These are phyloP conservation scores for Chaetoscypha palmicola DNA, from an alignment of 2,329 filamentous ascomycete species.

Conservation along the genomic window DNA sequence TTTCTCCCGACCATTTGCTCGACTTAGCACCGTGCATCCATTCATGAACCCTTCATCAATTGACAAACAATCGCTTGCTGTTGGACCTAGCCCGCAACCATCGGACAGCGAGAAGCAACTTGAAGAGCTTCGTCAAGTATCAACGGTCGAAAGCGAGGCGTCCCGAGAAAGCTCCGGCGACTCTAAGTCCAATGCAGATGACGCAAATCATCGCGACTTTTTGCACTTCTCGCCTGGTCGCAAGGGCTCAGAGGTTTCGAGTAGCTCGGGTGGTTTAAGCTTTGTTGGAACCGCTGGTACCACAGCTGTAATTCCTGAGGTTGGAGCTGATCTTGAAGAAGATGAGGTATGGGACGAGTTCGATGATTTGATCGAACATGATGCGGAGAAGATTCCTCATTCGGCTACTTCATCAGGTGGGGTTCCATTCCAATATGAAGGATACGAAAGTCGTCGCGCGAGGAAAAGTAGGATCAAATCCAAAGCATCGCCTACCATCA, in stretches of 20 bases:
- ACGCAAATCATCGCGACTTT: constrained; percentile 49
- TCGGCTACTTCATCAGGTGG: constrained; percentile 52
- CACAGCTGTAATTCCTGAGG: constrained; percentile 58
- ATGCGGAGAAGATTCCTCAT: constrained; percentile 39
- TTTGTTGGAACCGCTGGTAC: constrained; percentile 53
- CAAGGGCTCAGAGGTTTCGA: constrained; percentile 60
- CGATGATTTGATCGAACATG: constrained; percentile 75
- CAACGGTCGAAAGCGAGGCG: background rate
- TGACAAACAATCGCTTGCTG: constrained; percentile 39
- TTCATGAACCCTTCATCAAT: constrained; percentile 26
- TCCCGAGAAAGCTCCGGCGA: constrained; percentile 19
- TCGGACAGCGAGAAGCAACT: constrained; percentile 17
- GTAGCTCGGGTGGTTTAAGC: constrained; percentile 53
- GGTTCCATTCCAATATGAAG: constrained; percentile 49
- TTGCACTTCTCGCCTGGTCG: constrained; percentile 60
- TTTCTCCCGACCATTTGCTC: constrained; percentile 76
- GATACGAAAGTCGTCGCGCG: constrained; percentile 32
- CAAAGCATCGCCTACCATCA: constrained; percentile 22
- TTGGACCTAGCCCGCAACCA: constrained; percentile 37
- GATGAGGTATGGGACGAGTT: constrained; percentile 96
- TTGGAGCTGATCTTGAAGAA: constrained; percentile 64
- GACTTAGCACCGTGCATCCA: constrained; percentile 41
- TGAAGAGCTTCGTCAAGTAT: background rate
- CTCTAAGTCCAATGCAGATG: constrained; percentile 16
- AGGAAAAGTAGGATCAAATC: constrained; percentile 19